Evolutionary conservation across 768 basidiomycete genomes (phyloP).

Genomic region (Pleurotus citrinopileatus): DNA sequence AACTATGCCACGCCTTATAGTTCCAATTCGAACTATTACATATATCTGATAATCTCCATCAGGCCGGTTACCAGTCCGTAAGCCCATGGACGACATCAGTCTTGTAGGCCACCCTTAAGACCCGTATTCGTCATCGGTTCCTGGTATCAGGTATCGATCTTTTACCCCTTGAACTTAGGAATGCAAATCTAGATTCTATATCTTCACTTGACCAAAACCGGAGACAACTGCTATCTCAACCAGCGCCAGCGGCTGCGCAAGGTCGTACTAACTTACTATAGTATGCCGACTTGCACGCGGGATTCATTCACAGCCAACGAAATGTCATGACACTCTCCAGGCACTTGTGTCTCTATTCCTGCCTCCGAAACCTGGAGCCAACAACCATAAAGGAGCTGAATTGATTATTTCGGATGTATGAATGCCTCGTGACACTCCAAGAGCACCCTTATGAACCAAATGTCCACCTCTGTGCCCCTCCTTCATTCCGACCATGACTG

Average conservation of each 20-base stretch:
- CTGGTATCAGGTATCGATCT: slow-evolving; percentile 8
- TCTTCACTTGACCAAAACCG: slow-evolving; percentile 6
- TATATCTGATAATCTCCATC: neutral
- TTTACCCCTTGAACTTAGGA: slow-evolving; percentile 4
- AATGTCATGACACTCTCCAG: slow-evolving; percentile 8
- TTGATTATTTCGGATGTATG: slow-evolving; percentile 9
- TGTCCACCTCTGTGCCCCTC: neutral
- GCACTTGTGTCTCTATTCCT: slow-evolving; percentile 2
- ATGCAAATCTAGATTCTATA: slow-evolving; percentile 10
- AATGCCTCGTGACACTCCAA: slow-evolving; percentile 13
- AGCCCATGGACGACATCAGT: neutral
- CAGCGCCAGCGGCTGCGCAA: slow-evolving; percentile 10
- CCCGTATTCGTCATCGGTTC: slow-evolving; percentile 9
- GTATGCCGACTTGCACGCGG: slow-evolving; percentile 9
- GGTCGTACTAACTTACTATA: slow-evolving; percentile 6
- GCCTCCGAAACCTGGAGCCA: slow-evolving; percentile 10
- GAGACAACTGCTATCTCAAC: slow-evolving; percentile 2
- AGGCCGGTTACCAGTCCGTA: neutral
- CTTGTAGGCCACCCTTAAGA: neutral
- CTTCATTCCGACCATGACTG: slow-evolving; percentile 13
- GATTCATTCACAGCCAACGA: slow-evolving; percentile 8
- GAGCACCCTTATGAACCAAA: slow-evolving; percentile 14
- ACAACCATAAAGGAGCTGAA: slow-evolving; percentile 8
- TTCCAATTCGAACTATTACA: no score
- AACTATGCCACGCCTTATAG: no score